Evolutionary conservation across 192 early-diverging fungal species (phyloP), one percentile per base, ranked within the genome.

Genomic region (Coemansia sp.): DNA sequence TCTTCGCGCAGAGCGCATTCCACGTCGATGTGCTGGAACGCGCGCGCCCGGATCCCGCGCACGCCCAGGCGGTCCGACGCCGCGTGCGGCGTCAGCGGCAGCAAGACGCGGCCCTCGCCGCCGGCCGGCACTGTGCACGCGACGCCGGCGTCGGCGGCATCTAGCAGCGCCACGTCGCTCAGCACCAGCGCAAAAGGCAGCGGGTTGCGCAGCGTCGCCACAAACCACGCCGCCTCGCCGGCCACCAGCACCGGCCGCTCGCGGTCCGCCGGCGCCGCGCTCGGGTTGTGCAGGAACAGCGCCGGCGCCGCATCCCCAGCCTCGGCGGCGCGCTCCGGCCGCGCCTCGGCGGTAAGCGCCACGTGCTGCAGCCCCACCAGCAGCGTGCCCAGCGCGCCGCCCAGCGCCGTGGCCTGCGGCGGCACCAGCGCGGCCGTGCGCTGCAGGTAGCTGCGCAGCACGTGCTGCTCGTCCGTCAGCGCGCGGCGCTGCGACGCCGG

Each of bases 221-320:
- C 62, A 54, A 64, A 61, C 36, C 64, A 52, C 1, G 62, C 29
- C 11, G 57, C 30, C 48, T 76, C 64, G 20, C 50, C 46, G 10
- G 59, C 66, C 19, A 64, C 66, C 8, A 64, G 27, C 3, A 58
- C 9, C 6, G 62, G 66, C 26, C 23, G 17, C 19, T 14, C 48
- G 4, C 17, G 12, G 7, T 19, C 21, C 34, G 25, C 21, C 21
- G 35, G 2, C 12, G 31, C 53, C 10, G 38, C 62, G 29, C 66
- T 69, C n/a, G 73, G 73, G 30, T 68, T 69, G n/a, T 76, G 46
- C 54, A 76, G 49, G n/a, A 76, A 76, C 36, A 76, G 41, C 8
- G 66, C 45, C n/a, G 46, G 34, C 1, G 48, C 50, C 0, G 32
- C 44, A 8, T 10, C 40, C 10, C 1, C 32, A 22, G 49, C 8